Evolutionary conservation across 306 rosid species (phyloP), one percentile per base, ranked within the genome.

Genomic region (Cicer judaicum): DNA sequence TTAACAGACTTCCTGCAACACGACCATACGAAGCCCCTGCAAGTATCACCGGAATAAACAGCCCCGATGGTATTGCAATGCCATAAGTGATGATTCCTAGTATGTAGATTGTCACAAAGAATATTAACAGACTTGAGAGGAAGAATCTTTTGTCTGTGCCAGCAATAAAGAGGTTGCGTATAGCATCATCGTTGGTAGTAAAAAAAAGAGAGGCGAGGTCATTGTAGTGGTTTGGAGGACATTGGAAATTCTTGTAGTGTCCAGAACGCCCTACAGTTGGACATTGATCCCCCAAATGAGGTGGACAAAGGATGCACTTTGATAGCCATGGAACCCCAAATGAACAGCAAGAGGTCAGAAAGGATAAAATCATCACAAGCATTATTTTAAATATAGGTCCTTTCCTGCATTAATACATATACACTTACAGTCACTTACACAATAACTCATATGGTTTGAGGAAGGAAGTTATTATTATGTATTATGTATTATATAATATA

Each of bases 1-100:
- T 84, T 15, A 89, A 70, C 6, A 90, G 75, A 46, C 79, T 84
- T 54, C 96, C 98, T 11, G 79, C 84, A 47, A 92, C 90, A 38
- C 98, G 92, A 0, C 98, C 98, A 47, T 90, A 92, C 2, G 93
- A 87, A 75, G 93, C 90, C 46, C 98, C 96, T 0, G 96, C 98
- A 16, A 92, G 89, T 67, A 90, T 90, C 55, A 90, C 96, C 0
- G 98, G 98, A 60, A 92, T 92, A 64, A 92, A 92, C 71, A 91
- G 88, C n/a, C 98, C 98, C 0, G 98, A 88, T 46, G 98, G 98
- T 62, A 92, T 82, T 11, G 98, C 98, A 60, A 90, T 92, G 54
- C 98, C 98, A 14, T 92, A 90, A 47, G 98, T 92, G 21, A 90
- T 63, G 38, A 92, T 84, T 70, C 98, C 98, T 0, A 92, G 91